phyloP scores from a whole-genome alignment of 176 grass and related monocot species.

The Aegilops speltoides region DNA sequence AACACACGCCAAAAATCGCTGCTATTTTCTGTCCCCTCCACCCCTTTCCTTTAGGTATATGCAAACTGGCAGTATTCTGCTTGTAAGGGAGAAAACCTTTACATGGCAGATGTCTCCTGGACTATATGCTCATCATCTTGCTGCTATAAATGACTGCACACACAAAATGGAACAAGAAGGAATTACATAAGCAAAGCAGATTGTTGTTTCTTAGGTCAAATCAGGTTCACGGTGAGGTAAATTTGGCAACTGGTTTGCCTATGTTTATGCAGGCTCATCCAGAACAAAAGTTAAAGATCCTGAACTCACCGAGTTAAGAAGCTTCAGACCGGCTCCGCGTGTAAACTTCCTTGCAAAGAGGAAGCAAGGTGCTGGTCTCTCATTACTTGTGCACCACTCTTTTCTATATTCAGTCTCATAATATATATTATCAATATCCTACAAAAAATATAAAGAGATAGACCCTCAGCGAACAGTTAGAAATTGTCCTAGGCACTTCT shows the following conservation, averaged over 20 bases:
- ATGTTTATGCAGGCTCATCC: neutral
- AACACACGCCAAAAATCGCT: neutral
- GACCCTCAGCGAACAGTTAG: conserved; percentile 15
- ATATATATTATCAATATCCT: conserved; percentile 94
- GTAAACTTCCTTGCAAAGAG: conserved; percentile 97
- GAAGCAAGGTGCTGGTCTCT: conserved; percentile 81
- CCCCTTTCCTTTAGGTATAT: conserved; percentile 32
- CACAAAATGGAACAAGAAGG: neutral
- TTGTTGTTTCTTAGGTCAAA: neutral
- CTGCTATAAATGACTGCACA: conserved; percentile 51
- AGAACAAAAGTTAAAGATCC: neutral
- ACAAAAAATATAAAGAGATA: conserved; percentile 30
- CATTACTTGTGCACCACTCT: conserved; percentile 88
- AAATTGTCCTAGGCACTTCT: conserved; percentile 3
- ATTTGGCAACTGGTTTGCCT: neutral
- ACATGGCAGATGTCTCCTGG: neutral
- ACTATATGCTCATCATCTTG: conserved; percentile 38
- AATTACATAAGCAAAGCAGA: conserved; percentile 6
- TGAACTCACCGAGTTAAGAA: conserved; percentile 70
- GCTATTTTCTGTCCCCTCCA: conserved; percentile 11
- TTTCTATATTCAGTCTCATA: conserved; percentile 94
- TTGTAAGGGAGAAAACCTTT: conserved; percentile 23
- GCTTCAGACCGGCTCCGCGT: conserved; percentile 70
- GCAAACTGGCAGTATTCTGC: conserved; percentile 18
- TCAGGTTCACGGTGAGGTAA: neutral